Evolutionary conservation across 768 basidiomycete genomes (phyloP), one percentile per base, ranked within the genome.

Genomic region (Coprinellus aureogranulatus): DNA sequence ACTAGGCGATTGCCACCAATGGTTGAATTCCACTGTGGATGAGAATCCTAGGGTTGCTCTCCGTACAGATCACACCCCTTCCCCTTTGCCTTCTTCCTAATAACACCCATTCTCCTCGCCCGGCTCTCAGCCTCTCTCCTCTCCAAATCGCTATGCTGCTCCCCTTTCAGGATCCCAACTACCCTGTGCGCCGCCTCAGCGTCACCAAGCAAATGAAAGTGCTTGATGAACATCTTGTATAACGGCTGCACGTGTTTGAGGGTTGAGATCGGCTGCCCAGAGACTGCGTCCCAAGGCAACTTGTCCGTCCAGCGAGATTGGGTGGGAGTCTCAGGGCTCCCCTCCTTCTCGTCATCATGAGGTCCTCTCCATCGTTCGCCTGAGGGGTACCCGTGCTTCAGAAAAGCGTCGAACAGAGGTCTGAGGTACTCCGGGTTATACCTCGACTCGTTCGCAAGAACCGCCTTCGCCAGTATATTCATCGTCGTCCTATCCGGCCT

Each of bases 161-260:
- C 79, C 37, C 72, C 75, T 59, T 80, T 83, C 64, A 89, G 62
- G 57, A 88, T 84, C 22, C 77, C 81, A 23, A 86, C 62, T 22
- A 88, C 77, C 44, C 60, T 75, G 65, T 76, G 72, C 25, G 84
- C 87, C 40, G 83, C 84, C 11, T 67, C 67, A 6, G 65, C 59
- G 66, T 92, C 89, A 22, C 78, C 78, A 27, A 83, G 71, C 41
- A 74, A 51, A 66, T 82, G 79, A 60, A 91, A 79, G 14, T 83
- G 84, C 63, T 80, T 84, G 64, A 88, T 81, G 69, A 92, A 85
- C 82, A 85, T 85, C 74, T 79, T 86, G 68, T 86, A 87, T 69
- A 92, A 64, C 41, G 90, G 90, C 57, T 76, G 73, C n/a, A 84
- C 76, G 65, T 90, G 87, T 55, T 72, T 76, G 56, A 76, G 72